These are phyloP conservation scores for Pterocarpus macrocarpus DNA, from an alignment of 306 rosid genomes.

Conservation along the genomic window DNA sequence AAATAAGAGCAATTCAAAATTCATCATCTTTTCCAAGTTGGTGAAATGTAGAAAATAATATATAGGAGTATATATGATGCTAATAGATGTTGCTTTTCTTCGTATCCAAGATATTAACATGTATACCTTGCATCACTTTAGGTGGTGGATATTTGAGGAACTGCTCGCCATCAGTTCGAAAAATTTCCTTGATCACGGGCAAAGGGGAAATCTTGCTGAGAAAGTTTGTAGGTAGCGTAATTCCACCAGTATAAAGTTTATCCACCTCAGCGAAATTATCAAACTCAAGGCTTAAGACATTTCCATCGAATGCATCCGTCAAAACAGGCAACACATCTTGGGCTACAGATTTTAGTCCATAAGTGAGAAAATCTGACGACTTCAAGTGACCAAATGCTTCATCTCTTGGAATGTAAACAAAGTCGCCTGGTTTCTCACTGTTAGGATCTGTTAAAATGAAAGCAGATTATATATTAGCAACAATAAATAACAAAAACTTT, in stretches of 20 bases:
- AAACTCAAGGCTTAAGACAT: constrained; percentile 53
- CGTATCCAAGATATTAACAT: not conserved
- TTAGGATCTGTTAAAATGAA: constrained; percentile 57
- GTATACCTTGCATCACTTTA: constrained; percentile 65
- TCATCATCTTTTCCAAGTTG: no score
- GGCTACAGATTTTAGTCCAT: constrained; percentile 62
- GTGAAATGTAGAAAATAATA: no score
- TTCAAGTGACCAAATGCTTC: constrained; percentile 70
- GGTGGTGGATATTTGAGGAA: constrained; percentile 66
- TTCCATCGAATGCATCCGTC: constrained; percentile 45
- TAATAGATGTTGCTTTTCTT: no score
- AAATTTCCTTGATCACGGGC: constrained; percentile 60
- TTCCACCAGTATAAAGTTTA: constrained; percentile 67
- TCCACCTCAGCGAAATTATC: constrained; percentile 60
- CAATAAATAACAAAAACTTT: not conserved
- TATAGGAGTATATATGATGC: no score
- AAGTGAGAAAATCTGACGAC: constrained; percentile 64
- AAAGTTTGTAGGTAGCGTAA: constrained; percentile 53
- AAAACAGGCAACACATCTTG: constrained; percentile 61
- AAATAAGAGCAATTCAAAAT: constrained; percentile 1
- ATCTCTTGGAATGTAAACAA: constrained; percentile 68
- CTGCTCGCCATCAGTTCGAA: constrained; percentile 65
- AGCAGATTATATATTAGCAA: not conserved
- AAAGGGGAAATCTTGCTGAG: constrained; percentile 53
- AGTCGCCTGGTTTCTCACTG: constrained; percentile 45